Evolutionary conservation across 108 stramenopile species (phyloP).

Genomic region (Fragilariopsis cylindrus): DNA sequence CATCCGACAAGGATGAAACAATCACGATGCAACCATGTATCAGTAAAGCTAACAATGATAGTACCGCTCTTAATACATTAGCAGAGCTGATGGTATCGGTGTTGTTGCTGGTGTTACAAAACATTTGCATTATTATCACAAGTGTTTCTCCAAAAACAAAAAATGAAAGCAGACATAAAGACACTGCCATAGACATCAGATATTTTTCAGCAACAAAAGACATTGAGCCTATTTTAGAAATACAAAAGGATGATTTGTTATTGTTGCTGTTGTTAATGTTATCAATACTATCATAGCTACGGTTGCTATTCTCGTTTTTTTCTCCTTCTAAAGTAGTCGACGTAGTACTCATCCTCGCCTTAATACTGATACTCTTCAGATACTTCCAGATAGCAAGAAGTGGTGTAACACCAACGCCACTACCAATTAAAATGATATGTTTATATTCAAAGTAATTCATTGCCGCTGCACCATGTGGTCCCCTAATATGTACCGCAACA

Average conservation of each 20-base stretch:
- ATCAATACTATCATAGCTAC: too few relatives aligned
- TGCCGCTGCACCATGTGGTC: slow-evolving; percentile 32
- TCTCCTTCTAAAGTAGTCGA: too few relatives aligned
- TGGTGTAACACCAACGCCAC: slow-evolving; percentile 35
- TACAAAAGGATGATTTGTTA: too few relatives aligned
- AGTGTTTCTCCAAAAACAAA: slow-evolving; percentile 19
- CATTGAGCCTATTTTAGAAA: too few relatives aligned
- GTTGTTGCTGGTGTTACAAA: neutral
- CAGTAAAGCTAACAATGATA: slow-evolving; percentile 14
- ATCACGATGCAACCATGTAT: slow-evolving; percentile 22
- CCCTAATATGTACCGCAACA: slow-evolving; percentile 9
- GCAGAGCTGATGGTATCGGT: neutral
- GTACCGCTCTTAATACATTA: slow-evolving; percentile 4
- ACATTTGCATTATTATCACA: slow-evolving; percentile 10
- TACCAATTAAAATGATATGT: slow-evolving; percentile 31
- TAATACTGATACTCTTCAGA: neutral
- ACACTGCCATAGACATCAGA: slow-evolving; percentile 22
- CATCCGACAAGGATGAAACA: slow-evolving; percentile 4
- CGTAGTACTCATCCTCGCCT: too few relatives aligned
- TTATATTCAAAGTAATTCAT: slow-evolving; percentile 30
- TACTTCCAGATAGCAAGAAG: slow-evolving; percentile 31
- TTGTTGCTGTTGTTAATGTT: too few relatives aligned
- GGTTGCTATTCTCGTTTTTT: too few relatives aligned
- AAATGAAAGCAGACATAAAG: slow-evolving; percentile 19
- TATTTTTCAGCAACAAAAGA: too few relatives aligned